These are phyloP conservation scores for Blastomyces silverae DNA, from an alignment of 2,329 filamentous ascomycete genomes.

Conservation along the genomic window DNA sequence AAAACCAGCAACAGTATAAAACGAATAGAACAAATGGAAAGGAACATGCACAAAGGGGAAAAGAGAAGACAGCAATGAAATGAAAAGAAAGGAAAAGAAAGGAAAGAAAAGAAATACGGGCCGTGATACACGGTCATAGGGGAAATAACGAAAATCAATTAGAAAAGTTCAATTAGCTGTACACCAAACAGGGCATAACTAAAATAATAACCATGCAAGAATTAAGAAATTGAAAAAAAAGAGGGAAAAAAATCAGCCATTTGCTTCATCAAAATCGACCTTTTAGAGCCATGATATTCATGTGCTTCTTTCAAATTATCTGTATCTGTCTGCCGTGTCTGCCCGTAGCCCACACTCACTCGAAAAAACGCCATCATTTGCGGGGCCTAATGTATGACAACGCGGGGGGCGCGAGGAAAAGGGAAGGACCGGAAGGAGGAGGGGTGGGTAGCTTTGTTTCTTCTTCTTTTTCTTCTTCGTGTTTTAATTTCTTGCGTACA, in stretches of 20 bases:
- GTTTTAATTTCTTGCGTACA: not conserved
- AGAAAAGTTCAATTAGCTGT: not conserved
- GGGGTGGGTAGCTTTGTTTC: not conserved
- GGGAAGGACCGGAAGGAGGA: not conserved
- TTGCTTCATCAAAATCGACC: too few relatives aligned
- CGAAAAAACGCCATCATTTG: slow-evolving; percentile 5
- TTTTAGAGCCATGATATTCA: slow-evolving; percentile 3
- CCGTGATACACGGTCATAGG: not conserved
- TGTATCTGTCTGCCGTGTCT: not conserved
- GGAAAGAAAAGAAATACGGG: not conserved
- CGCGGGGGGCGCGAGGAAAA: not conserved
- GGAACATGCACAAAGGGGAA: too few relatives aligned
- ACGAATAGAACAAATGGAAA: not conserved
- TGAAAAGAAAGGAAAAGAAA: not conserved
- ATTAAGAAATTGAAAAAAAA: not conserved
- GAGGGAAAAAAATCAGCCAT: not conserved
- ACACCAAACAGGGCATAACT: slow-evolving; percentile 1
- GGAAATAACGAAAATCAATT: not conserved
- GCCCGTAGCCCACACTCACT: not conserved
- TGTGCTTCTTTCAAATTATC: not conserved
- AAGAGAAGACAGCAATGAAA: not conserved
- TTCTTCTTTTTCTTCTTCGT: not conserved
- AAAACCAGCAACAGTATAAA: not conserved
- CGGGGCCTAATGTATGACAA: not conserved
- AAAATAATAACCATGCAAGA: slow-evolving; percentile 1